Percentiles rank a stretch among this genome's conserved stretches.
These are phyloP conservation scores for Schizopora paradoxa DNA, from an alignment of 1,284 basidiomycete species.

Conservation along the genomic window DNA sequence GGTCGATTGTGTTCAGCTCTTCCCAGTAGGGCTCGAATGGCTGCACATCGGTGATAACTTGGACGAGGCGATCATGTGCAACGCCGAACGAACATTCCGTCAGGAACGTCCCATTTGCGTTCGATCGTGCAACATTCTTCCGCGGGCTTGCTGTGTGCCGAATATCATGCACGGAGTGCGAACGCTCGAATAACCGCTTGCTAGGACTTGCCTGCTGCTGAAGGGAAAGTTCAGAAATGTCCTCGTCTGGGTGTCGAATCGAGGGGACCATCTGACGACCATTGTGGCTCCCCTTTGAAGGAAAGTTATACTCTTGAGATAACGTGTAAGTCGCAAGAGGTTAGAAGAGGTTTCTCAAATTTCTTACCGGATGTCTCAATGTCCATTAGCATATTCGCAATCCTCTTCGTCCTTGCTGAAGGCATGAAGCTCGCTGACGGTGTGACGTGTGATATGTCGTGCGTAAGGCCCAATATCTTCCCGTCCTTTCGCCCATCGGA, in stretches of 20 bases:
- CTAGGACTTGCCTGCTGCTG: not conserved
- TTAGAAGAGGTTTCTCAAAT: not conserved
- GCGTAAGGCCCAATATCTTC: conserved; percentile 58
- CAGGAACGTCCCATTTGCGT: conserved; percentile 65
- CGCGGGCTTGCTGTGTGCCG: conserved; percentile 24
- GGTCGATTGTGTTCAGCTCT: conserved; percentile 67
- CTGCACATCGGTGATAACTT: conserved; percentile 91
- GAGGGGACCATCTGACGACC: too few relatives aligned
- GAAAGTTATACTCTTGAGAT: conserved; percentile 45
- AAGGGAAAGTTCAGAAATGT: not conserved
- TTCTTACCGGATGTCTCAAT: conserved; percentile 61
- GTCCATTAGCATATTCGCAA: conserved; percentile 70
- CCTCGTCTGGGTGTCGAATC: not conserved
- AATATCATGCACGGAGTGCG: conserved; percentile 33
- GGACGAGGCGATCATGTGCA: conserved; percentile 84
- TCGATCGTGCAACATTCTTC: conserved; percentile 3
- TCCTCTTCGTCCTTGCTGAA: conserved; percentile 71
- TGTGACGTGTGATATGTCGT: conserved; percentile 1
- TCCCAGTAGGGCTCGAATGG: conserved; percentile 97
- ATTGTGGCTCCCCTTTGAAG: conserved; percentile 48
- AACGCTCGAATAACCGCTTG: conserved; percentile 43
- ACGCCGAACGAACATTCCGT: conserved; percentile 94
- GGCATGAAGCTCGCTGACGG: conserved; percentile 37
- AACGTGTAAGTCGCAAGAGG: conserved; percentile 20
- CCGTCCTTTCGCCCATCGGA: conserved; percentile 86